phyloP scores from a whole-genome alignment of 208 protist genomes.

The Trypanosoma conorhini region DNA sequence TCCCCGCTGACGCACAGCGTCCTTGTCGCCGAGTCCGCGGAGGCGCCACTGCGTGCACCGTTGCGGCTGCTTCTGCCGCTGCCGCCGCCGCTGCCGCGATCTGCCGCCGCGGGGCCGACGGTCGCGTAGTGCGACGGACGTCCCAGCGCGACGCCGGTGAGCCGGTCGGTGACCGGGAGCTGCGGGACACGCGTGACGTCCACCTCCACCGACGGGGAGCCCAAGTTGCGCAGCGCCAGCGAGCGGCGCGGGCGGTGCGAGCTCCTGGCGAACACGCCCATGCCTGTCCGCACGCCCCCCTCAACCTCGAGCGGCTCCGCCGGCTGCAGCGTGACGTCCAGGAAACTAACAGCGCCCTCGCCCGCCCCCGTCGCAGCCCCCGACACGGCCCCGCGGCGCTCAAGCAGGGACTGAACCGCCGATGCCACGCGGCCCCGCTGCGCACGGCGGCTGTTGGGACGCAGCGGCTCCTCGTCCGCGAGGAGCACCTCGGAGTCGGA shows the following conservation, averaged over 20 bases:
- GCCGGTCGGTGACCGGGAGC: conserved; percentile 53
- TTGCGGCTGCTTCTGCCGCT: neutral
- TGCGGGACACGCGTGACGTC: conserved; percentile 23
- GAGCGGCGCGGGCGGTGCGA: conserved; percentile 15
- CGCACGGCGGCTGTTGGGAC: neutral
- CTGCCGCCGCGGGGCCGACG: conserved; percentile 32
- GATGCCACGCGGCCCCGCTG: conserved; percentile 18
- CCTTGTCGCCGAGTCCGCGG: neutral
- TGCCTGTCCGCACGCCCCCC: conserved; percentile 28
- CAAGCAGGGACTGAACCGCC: conserved; percentile 28
- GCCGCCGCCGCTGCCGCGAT: conserved; percentile 2
- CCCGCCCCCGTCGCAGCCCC: neutral
- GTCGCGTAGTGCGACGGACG: conserved; percentile 43
- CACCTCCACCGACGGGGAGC: conserved; percentile 29
- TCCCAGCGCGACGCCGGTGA: conserved; percentile 62
- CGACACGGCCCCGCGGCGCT: conserved; percentile 15
- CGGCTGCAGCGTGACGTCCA: conserved; percentile 18
- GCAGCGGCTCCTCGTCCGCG: conserved; percentile 6
- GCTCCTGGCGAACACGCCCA: conserved; percentile 27
- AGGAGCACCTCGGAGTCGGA: conserved; percentile 13
- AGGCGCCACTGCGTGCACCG: conserved; percentile 7
- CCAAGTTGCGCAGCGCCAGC: conserved; percentile 13
- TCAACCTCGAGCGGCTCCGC: conserved; percentile 32
- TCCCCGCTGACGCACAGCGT: conserved; percentile 33
- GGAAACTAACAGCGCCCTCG: conserved; percentile 1